Conservation (phyloP, 2,329 filamentous ascomycete species). For the Daldinia eschscholtzii region DNA sequence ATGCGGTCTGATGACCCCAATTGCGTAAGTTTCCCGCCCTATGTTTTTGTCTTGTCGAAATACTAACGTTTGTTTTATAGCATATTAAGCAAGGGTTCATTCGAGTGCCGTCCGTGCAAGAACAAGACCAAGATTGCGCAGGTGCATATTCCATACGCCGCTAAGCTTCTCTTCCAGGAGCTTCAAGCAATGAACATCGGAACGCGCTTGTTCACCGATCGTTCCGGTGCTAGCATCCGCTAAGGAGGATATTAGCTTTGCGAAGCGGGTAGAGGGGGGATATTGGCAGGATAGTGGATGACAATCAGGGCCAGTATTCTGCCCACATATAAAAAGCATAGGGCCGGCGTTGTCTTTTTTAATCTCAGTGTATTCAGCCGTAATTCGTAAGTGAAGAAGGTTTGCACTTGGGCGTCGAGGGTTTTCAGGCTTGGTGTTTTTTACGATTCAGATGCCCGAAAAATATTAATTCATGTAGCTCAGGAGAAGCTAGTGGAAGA, state of each 20-base stretch:
- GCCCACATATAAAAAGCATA: conserved; percentile 41
- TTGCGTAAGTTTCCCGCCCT: conserved; percentile 80
- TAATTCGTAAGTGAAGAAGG: conserved; percentile 10
- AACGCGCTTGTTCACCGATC: conserved; percentile 93
- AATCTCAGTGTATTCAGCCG: conserved; percentile 6
- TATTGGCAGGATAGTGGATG: conserved; percentile 4
- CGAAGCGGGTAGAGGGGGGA: neutral
- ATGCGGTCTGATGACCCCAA: conserved; percentile 98
- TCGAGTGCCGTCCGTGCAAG: conserved; percentile 97
- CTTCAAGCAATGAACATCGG: conserved; percentile 98
- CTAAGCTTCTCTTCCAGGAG: conserved; percentile 98
- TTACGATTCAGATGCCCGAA: conserved; percentile 16
- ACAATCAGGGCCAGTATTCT: neutral
- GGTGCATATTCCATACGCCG: conserved; percentile 96
- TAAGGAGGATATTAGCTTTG: conserved; percentile 51
- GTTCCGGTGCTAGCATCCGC: conserved; percentile 79
- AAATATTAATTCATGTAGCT: conserved; percentile 19
- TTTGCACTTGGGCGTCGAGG: conserved; percentile 30
- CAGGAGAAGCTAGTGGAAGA: conserved; percentile 9
- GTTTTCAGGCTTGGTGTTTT: conserved; percentile 19
- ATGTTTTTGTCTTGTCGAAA: conserved; percentile 2
- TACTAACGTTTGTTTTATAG: conserved; percentile 60
- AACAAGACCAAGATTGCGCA: conserved; percentile 99
- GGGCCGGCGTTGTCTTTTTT: conserved; percentile 44
- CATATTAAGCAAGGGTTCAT: conserved; percentile 93